phyloP scores from a whole-genome alignment of 495 filamentous ascomycete species.

The Choiromyces venosus region DNA sequence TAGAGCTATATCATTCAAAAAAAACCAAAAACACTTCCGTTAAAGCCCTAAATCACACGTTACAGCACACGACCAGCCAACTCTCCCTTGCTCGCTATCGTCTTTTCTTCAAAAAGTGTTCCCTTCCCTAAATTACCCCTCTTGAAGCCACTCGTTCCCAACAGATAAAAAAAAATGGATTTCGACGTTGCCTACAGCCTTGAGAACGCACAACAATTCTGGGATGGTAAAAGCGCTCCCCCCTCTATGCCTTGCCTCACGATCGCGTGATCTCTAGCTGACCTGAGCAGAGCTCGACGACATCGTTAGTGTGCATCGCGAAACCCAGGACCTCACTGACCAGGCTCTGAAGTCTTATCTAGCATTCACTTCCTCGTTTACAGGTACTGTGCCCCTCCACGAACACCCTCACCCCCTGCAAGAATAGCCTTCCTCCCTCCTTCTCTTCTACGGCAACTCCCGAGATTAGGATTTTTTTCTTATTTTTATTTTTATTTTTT shows the following conservation, averaged over 20 bases:
- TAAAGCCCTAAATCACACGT: not conserved
- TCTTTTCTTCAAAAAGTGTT: not conserved
- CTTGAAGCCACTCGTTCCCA: not conserved
- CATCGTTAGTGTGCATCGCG: constrained; percentile 66
- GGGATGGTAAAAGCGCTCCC: constrained; percentile 62
- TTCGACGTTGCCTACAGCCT: constrained; percentile 61
- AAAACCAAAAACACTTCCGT: not conserved
- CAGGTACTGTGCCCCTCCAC: constrained; percentile 48
- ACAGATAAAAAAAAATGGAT: constrained; percentile 43
- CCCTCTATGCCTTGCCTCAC: constrained; percentile 8
- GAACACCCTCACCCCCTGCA: constrained; percentile 6
- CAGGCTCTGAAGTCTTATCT: constrained; percentile 79
- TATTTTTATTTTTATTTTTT: not conserved
- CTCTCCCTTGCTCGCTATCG: not conserved
- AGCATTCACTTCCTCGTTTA: constrained; percentile 67
- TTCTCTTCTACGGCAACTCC: not conserved
- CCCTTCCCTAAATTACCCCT: not conserved
- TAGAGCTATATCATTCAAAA: not conserved
- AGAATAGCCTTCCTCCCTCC: constrained; percentile 6
- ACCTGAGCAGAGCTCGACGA: constrained; percentile 65
- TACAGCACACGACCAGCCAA: not conserved
- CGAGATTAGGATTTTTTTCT: constrained; percentile 4
- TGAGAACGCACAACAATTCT: constrained; percentile 88
- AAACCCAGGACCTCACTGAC: constrained; percentile 74
- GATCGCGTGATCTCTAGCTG: constrained; percentile 11